Conservation (phyloP, 2,329 filamentous ascomycete species). For the Talaromyces sp. region DNA sequence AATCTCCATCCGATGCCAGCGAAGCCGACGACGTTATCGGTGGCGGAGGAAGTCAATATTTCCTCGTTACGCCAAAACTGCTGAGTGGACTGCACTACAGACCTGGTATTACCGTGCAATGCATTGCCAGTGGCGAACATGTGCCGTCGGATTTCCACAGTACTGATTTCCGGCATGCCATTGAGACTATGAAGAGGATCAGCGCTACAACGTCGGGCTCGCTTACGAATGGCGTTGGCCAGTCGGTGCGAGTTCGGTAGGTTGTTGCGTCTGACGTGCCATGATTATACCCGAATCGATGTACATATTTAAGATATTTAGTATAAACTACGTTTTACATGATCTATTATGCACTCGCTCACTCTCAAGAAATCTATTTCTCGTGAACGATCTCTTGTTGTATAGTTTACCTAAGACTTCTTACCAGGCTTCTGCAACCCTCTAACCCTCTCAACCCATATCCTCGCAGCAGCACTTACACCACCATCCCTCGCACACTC, state of each 20-base stretch:
- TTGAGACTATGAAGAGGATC: constrained; percentile 36
- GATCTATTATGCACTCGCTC: background rate
- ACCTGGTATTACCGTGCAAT: constrained; percentile 85
- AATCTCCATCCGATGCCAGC: constrained; percentile 56
- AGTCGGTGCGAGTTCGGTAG: background rate
- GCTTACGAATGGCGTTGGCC: background rate
- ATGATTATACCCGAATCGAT: background rate
- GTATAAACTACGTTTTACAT: background rate
- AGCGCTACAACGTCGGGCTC: constrained; percentile 20
- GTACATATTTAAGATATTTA: constrained; percentile 1
- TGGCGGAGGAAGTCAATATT: constrained; percentile 68
- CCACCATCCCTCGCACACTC: constrained; percentile 50
- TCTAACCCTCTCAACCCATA: constrained; percentile 55
- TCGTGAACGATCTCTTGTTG: too few species aligned
- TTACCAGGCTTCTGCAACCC: constrained; percentile 36
- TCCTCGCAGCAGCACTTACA: constrained; percentile 44
- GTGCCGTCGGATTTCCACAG: constrained; percentile 43
- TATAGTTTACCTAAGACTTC: too few species aligned
- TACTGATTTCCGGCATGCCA: constrained; percentile 40
- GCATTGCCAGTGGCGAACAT: constrained; percentile 83
- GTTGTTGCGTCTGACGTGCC: background rate
- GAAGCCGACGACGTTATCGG: constrained; percentile 30
- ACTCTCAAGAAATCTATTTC: too few species aligned
- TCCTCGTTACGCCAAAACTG: constrained; percentile 95
- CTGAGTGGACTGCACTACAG: constrained; percentile 83